Base-by-base conservation (phyloP, 1,139 yeast genomes). In the Maudiozyma humilis region DNA sequence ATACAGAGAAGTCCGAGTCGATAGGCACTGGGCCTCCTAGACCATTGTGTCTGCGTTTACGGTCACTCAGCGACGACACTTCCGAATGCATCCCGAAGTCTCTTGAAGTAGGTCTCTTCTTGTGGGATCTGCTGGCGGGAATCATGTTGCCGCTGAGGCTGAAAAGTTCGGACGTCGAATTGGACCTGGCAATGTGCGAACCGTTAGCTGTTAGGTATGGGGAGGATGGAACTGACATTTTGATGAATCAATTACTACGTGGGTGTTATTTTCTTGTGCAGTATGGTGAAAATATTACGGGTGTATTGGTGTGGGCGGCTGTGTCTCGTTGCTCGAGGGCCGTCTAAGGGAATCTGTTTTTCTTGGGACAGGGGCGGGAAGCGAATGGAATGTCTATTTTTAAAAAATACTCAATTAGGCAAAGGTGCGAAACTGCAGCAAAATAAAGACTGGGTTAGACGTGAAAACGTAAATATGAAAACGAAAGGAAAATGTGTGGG, bases 131-230 rank as follows among this genome's bases (percentile, higher is more conserved):
- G 14, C 10, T 7, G n/a, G 5, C 23, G 12, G 14, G 20, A 3
- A 32, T 16, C 32, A 18, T 32, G 14, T 32, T 17, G 17, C 27
- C 33, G 18, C 39, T 36, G 23, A 36, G 16, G n/a, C 31, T 17
- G 31, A 41, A 44, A n/a, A 44, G 32, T 19, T 44, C 44, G 18
- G 44, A 39, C n/a, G 44, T 39, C 13, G 47, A 44, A 25, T 42
- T 44, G 17, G 47, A 38, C 36, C 46, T 36, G 19, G 46, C 38
- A 20, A 36, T 16, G 17, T 32, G 36, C 27, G 27, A 23, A 6
- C 27, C 27, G 10, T 10, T 10, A 6, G 27, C 10, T 23, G 27
- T 23, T 23, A 23, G 6, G 27, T 23, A 23, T 23, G 27, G 27
- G 27, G 27, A 23, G 6, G 6, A 10, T 6, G 8, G 27, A 6